phyloP scores from a whole-genome alignment of 2,329 filamentous ascomycete species.

The Cladosporium sp. region DNA sequence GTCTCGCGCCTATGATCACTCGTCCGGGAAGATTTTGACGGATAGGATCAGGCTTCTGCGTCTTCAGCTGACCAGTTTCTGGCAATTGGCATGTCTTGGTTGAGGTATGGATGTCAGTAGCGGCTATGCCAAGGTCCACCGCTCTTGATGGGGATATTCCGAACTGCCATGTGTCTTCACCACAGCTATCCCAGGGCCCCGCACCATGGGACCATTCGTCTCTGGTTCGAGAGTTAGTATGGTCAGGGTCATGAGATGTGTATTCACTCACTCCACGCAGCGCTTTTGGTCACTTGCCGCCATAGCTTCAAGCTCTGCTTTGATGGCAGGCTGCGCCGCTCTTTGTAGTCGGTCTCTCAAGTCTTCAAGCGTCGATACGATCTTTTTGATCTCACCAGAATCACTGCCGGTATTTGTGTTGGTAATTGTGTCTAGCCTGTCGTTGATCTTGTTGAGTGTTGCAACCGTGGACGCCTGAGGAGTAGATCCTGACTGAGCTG shows the following conservation, averaged over 20 bases:
- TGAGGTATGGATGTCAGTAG: not conserved
- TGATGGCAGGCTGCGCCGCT: not conserved
- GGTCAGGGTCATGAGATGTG: not conserved
- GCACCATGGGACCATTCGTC: constrained; percentile 7
- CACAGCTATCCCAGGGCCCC: constrained; percentile 1
- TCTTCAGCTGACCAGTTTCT: not conserved
- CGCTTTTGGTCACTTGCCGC: not conserved
- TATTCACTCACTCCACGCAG: not conserved
- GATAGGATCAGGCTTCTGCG: constrained; percentile 6
- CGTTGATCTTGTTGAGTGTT: not conserved
- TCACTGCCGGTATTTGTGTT: not conserved
- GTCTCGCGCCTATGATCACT: constrained; percentile 4
- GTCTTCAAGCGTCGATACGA: not conserved
- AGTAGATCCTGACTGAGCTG: not conserved
- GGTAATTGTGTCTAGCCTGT: not conserved
- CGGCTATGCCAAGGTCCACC: not conserved
- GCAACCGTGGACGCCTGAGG: not conserved
- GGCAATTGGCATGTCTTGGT: constrained; percentile 2
- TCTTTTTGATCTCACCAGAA: not conserved
- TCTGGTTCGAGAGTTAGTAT: not conserved
- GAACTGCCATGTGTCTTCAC: not conserved
- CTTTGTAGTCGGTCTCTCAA: not conserved
- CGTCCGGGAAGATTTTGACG: not conserved
- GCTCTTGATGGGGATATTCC: not conserved
- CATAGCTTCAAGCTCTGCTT: not conserved